Base-by-base conservation (phyloP, 108 stramenopile species). In the Parietichytrium sp. region DNA sequence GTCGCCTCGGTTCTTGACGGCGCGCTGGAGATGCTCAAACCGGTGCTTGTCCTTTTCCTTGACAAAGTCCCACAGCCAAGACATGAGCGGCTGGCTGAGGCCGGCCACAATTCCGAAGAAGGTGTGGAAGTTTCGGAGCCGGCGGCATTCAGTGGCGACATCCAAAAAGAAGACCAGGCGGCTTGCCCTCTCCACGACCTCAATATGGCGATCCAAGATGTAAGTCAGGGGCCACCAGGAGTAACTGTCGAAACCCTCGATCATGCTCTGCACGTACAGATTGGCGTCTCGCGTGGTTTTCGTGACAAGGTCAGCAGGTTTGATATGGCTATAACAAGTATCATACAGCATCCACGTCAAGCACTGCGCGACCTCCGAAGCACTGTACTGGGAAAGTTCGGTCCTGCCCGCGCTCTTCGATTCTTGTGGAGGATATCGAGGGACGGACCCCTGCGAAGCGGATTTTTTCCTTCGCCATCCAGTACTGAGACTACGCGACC, bases 221-320 rank as follows among this genome's bases (percentile, higher is more conserved):
- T 72, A 72, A n/a, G 61, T 72, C 29, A 72, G 42, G 20, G 61
- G 38, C 61, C 61, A 72, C 61, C 61, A 72, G 1, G 61, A 33
- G 45, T 72, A 72, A 45, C 6, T 72, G 42, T 72, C 61, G 45
- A 72, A 72, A 42, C 36, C 38, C 29, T 72, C 61, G 33, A 72
- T 72, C 38, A 72, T 36, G 0, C 61, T 33, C 42, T 72, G 61
- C 42, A 72, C 61, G 8, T 33, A 33, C 10, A 72, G 10, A 16
- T 33, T 45, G 23, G 36, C 45, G 20, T 72, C 61, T 20, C 61
- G 6, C 8, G 61, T 42, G n/a, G 36, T 42, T 25, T 72, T 72
- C 6, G 61, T 72, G 38, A 72, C 61, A 0, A 72, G 61, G 61
- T 72, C 61, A 12, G 38, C 38, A 16, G 61, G 29, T 25, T 72